Conservation (phyloP, 139 green algal species). For the Chlorella sorokiniana region DNA sequence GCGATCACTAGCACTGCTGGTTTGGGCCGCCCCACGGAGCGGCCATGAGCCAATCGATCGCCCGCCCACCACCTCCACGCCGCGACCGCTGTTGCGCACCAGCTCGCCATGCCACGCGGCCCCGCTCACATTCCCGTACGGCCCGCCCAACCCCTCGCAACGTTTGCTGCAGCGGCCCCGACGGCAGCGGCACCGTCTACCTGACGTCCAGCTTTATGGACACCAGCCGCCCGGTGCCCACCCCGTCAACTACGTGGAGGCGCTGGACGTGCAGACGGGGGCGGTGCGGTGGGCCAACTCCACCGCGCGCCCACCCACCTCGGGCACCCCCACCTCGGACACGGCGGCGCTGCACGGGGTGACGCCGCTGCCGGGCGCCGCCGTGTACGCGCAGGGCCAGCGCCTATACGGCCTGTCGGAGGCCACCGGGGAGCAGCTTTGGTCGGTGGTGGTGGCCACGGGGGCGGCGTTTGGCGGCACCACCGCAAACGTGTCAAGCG, state of each 20-base stretch:
- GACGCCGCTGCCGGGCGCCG: neutral
- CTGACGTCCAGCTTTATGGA: constrained; percentile 25
- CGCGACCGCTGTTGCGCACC: too few relatives aligned
- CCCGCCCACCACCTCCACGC: too few relatives aligned
- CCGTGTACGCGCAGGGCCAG: constrained; percentile 15
- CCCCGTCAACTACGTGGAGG: constrained; percentile 5
- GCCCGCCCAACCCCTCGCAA: neutral
- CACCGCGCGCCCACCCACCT: neutral
- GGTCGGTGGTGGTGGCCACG: neutral
- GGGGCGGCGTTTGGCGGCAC: neutral
- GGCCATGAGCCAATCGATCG: too few relatives aligned
- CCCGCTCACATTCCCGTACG: neutral
- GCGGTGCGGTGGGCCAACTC: constrained; percentile 16
- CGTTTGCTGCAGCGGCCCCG: neutral
- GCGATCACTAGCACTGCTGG: too few relatives aligned
- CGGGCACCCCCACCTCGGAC: neutral
- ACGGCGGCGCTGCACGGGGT: constrained; percentile 1
- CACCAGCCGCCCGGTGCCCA: neutral
- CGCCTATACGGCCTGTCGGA: neutral
- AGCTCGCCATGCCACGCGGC: neutral
- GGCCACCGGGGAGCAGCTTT: constrained; percentile 3
- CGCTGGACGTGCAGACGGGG: constrained; percentile 8
- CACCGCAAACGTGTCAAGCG: neutral
- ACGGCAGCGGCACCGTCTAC: neutral
- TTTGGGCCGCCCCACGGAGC: too few relatives aligned